A percentile compares a stretch with the other conserved stretches of the same genome.
phyloP scores from a whole-genome alignment of 2,329 filamentous ascomycete genomes.

The Phyllosticta ampelicida region DNA sequence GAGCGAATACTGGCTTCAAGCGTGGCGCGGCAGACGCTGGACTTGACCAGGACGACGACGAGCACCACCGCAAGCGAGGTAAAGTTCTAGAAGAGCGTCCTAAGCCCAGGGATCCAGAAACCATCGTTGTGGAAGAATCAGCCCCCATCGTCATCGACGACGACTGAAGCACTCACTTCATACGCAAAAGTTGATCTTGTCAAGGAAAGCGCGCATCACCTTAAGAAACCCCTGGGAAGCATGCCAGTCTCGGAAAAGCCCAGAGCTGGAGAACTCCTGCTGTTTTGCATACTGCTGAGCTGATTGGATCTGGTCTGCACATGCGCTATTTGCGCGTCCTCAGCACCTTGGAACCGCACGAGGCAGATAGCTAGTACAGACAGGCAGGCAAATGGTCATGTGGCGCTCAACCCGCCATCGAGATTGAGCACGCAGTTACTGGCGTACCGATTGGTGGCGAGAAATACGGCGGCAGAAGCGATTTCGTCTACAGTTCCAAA shows the following conservation, averaged over 20 bases:
- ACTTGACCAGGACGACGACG: slow-evolving; percentile 24
- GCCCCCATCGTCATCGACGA: slow-evolving; percentile 28
- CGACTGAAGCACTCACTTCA: slow-evolving; percentile 11
- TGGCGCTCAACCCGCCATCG: slow-evolving; percentile 70
- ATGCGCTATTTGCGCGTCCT: not conserved
- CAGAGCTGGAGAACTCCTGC: not conserved
- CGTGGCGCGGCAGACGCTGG: slow-evolving; percentile 34
- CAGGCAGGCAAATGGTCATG: slow-evolving; percentile 10
- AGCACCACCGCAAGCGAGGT: slow-evolving; percentile 27
- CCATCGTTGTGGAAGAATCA: slow-evolving; percentile 24
- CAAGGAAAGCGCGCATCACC: not conserved
- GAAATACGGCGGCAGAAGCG: slow-evolving; percentile 70
- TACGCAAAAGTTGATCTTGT: not conserved
- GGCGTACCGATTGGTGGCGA: slow-evolving; percentile 68
- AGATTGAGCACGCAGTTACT: slow-evolving; percentile 82
- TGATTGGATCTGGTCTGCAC: slow-evolving; percentile 3
- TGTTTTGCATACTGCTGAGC: not conserved
- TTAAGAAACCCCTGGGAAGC: not conserved
- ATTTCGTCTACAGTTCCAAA: slow-evolving; percentile 62
- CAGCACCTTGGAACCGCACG: not conserved
- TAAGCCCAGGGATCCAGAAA: slow-evolving; percentile 23
- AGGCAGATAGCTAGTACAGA: not conserved
- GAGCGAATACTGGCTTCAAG: slow-evolving; percentile 32
- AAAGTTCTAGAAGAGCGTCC: slow-evolving; percentile 25
- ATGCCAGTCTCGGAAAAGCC: not conserved